Evolutionary conservation across 768 basidiomycete species (phyloP).

Genomic region (Mycena galopus): DNA sequence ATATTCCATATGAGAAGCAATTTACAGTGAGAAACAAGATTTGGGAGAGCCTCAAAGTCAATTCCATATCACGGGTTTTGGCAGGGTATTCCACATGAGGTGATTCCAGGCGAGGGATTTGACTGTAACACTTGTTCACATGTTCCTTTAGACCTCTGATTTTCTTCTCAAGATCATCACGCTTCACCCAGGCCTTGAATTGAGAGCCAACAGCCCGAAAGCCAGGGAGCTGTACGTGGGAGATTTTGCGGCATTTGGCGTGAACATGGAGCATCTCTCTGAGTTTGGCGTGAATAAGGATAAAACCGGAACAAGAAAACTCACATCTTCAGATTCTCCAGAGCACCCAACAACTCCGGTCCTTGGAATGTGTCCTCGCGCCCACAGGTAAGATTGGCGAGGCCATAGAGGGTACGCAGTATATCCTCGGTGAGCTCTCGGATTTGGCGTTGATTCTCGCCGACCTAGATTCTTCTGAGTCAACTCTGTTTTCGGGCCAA

Average conservation of each 20-base stretch:
- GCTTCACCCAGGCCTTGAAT: slow-evolving; percentile 24
- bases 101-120: too few species aligned
- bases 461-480: neutral
- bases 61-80: too few species aligned
- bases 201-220: slow-evolving; percentile 5
- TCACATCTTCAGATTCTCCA: slow-evolving; percentile 19
- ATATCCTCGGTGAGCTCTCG: neutral
- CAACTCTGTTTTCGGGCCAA: neutral
- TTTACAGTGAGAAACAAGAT: too few species aligned
- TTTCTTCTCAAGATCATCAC: slow-evolving; percentile 22
- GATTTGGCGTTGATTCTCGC: slow-evolving; percentile 24
- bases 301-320: neutral
- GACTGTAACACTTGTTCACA: slow-evolving; percentile 28
- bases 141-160: slow-evolving; percentile 20
- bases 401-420: neutral
- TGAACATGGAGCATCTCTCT: slow-evolving; percentile 24
- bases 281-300: neutral
- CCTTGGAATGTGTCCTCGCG: neutral
- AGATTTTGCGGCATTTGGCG: neutral
- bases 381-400: slow-evolving; percentile 3
- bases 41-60: too few species aligned
- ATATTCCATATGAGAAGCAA: too few species aligned
- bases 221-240: neutral
- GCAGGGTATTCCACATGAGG: too few species aligned
- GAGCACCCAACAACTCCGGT: slow-evolving; percentile 16